Conservation (phyloP, 139 green algal genomes). For the Mychonastes homosphaera region DNA sequence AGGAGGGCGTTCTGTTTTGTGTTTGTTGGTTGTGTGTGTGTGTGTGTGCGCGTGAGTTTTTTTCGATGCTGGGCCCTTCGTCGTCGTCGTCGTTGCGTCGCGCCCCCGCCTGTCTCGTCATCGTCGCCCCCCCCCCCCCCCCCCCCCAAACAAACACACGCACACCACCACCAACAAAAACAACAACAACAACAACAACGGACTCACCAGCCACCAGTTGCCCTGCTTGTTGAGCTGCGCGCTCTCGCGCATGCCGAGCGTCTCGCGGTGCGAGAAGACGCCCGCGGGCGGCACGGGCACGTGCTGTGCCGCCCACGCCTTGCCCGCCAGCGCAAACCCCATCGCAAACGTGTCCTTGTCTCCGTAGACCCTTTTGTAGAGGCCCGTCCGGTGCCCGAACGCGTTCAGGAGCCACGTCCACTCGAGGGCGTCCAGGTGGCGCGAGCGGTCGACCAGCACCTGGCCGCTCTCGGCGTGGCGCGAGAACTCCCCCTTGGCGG, state of each 20-base stretch:
- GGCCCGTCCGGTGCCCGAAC: conserved; percentile 5
- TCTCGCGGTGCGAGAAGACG: conserved; percentile 7
- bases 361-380: conserved; percentile 30
- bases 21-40: too few species aligned
- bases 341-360: conserved; percentile 34
- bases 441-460: conserved; percentile 23
- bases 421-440: conserved; percentile 22
- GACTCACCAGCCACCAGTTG: conserved; percentile 25
- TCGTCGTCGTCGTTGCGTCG: too few species aligned
- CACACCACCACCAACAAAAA: too few species aligned
- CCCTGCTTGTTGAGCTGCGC: conserved; percentile 6
- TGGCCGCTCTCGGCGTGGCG: conserved; percentile 30
- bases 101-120: too few species aligned
- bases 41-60: too few species aligned
- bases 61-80: too few species aligned
- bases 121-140: too few species aligned
- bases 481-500: conserved; percentile 12
- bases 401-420: conserved; percentile 30
- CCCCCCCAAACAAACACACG: too few species aligned
- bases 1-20: conserved; percentile 9
- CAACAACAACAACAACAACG: too few species aligned
- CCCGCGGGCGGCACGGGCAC: not conserved
- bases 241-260: not conserved
- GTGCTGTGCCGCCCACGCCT: not conserved
- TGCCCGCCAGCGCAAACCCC: conserved; percentile 23